Conservation (phyloP, 2,329 filamentous ascomycete genomes). For the Lachnellula suecica region DNA sequence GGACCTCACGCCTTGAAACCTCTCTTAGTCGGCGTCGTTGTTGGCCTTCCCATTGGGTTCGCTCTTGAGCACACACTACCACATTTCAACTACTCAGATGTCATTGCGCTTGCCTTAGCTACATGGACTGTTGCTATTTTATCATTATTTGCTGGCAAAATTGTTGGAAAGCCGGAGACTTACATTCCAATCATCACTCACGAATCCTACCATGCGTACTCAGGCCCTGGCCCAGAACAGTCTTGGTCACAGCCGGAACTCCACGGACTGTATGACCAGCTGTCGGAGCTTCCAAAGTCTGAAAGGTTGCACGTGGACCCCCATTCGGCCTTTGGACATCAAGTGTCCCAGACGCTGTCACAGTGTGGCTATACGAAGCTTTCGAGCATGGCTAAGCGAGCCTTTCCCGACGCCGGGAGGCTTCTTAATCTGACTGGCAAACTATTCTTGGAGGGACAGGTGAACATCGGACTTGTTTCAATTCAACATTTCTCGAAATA, state of each 20-base stretch:
- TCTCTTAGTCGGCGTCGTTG: slow-evolving; percentile 42
- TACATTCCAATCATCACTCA: slow-evolving; percentile 6
- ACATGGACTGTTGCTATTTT: slow-evolving; percentile 54
- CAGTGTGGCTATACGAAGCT: slow-evolving; percentile 32
- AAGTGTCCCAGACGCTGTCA: slow-evolving; percentile 40
- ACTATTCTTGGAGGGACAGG: slow-evolving; percentile 12
- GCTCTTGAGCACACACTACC: slow-evolving; percentile 39
- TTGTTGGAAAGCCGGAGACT: slow-evolving; percentile 44
- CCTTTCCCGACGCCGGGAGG: slow-evolving; percentile 39
- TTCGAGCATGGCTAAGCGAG: slow-evolving; percentile 29
- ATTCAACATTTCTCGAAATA: slow-evolving; percentile 13
- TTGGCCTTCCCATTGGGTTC: slow-evolving; percentile 47
- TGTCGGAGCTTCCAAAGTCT: slow-evolving; percentile 39
- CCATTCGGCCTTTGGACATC: slow-evolving; percentile 43
- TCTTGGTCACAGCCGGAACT: slow-evolving; percentile 50
- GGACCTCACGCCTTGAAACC: slow-evolving; percentile 49
- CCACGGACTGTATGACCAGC: slow-evolving; percentile 42
- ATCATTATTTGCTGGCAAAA: slow-evolving; percentile 45
- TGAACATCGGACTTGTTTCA: slow-evolving; percentile 17
- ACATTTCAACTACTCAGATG: slow-evolving; percentile 42
- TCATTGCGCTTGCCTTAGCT: slow-evolving; percentile 45
- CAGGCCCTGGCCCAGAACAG: slow-evolving; percentile 36
- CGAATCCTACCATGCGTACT: slow-evolving; percentile 13
- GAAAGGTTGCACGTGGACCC: slow-evolving; percentile 41
- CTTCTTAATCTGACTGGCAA: slow-evolving; percentile 24